A percentile compares a stretch with the other conserved stretches of the same genome.
Evolutionary conservation across 2,329 filamentous ascomycete species (phyloP).

Genomic region (Cercospora zeae-maydis): DNA sequence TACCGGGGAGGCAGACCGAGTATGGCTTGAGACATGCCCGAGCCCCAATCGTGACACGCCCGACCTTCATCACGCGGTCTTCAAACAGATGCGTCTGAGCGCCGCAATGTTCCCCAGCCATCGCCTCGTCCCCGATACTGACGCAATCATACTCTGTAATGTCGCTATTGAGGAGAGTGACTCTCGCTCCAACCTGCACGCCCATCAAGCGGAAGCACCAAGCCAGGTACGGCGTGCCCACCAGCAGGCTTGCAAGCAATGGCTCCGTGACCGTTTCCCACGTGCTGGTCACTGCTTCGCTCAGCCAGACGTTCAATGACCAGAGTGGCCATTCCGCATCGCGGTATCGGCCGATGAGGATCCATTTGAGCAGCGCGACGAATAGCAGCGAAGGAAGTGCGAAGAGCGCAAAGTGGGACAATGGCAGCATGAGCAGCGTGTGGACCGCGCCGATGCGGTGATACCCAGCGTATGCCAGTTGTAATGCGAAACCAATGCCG

Average conservation of each 20-base stretch:
- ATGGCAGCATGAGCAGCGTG: constrained; percentile 28
- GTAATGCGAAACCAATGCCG: constrained; percentile 25
- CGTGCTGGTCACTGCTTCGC: constrained; percentile 26
- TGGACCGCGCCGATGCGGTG: constrained; percentile 25
- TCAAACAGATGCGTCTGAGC: constrained; percentile 30
- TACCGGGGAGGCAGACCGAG: constrained; percentile 26
- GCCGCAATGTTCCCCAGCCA: constrained; percentile 22
- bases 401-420: constrained; percentile 28
- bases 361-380: constrained; percentile 25
- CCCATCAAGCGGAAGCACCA: constrained; percentile 28
- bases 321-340: constrained; percentile 30
- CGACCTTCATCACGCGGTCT: constrained; percentile 30
- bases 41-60: constrained; percentile 19
- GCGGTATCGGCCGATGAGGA: constrained; percentile 25
- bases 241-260: constrained; percentile 20
- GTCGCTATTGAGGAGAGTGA: constrained; percentile 22
- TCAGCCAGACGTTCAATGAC: constrained; percentile 28
- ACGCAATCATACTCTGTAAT: constrained; percentile 29
- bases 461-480: constrained; percentile 25
- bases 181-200: constrained; percentile 23
- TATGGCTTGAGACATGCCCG: constrained; percentile 24
- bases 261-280: constrained; percentile 23
- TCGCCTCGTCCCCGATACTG: constrained; percentile 26
- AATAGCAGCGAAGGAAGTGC: constrained; percentile 24
- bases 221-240: constrained; percentile 27